Conservation (phyloP, 2,329 filamentous ascomycete genomes). For the Chrysosporium keratinophilum region DNA sequence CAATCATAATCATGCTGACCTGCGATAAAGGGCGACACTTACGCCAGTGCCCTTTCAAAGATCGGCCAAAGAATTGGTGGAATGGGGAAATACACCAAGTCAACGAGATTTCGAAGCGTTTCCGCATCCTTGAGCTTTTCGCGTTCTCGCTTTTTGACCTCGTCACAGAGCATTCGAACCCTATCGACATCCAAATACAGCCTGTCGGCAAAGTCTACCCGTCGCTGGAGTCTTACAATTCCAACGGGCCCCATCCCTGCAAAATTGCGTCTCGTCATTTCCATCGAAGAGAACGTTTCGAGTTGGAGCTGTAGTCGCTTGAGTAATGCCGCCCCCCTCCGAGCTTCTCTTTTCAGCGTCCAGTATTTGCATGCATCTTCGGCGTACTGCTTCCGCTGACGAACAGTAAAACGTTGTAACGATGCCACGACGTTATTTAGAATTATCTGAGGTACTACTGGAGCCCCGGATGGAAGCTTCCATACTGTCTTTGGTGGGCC, state of each 20-base stretch:
- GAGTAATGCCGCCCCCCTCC: constrained; percentile 78
- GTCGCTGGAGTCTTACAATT: constrained; percentile 61
- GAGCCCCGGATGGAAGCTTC: constrained; percentile 89
- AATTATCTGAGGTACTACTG: constrained; percentile 81
- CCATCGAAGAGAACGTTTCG: constrained; percentile 95
- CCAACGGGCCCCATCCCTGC: constrained; percentile 86
- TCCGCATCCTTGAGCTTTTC: constrained; percentile 67
- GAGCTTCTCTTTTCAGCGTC: constrained; percentile 90
- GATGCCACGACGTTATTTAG: constrained; percentile 77
- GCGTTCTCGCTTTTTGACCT: constrained; percentile 64
- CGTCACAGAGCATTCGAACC: constrained; percentile 58
- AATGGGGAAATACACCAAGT: constrained; percentile 86
- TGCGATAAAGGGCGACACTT: constrained; percentile 37
- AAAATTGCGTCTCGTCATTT: constrained; percentile 90
- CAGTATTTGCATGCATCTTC: constrained; percentile 93
- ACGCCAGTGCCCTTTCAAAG: constrained; percentile 70
- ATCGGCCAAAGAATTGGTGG: constrained; percentile 65
- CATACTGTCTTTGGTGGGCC: constrained; percentile 59
- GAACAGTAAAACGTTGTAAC: constrained; percentile 68
- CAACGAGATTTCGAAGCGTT: constrained; percentile 67
- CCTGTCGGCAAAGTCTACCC: constrained; percentile 77
- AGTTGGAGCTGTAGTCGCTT: constrained; percentile 90
- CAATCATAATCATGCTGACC: background rate
- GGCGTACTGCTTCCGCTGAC: constrained; percentile 83
- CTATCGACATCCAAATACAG: constrained; percentile 58